Conservation (phyloP, 495 filamentous ascomycete genomes). For the Pyronema domesticum region DNA sequence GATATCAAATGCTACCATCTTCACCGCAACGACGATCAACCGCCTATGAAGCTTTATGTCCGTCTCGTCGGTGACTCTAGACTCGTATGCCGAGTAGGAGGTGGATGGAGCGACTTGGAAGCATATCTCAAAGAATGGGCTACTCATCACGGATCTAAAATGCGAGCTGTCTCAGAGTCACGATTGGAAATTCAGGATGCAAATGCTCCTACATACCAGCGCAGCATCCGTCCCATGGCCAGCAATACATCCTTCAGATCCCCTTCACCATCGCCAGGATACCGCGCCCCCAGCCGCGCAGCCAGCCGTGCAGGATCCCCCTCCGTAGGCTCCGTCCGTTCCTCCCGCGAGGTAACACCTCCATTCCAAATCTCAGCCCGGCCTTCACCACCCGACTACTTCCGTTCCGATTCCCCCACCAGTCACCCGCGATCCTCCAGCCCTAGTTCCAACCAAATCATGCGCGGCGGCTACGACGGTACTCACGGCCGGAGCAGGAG, state of each 20-base stretch:
- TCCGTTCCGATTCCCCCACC: too few species aligned
- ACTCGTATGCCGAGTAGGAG: conserved; percentile 93
- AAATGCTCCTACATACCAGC: conserved; percentile 3
- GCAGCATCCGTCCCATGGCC: conserved; percentile 6
- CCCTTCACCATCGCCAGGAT: conserved; percentile 4
- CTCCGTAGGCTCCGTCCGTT: not conserved
- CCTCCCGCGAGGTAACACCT: not conserved
- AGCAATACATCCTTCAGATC: conserved; percentile 10
- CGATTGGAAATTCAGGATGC: conserved; percentile 38
- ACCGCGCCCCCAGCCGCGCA: conserved; percentile 1
- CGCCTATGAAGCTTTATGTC: conserved; percentile 83
- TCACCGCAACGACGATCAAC: conserved; percentile 59
- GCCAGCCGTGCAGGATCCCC: too few species aligned
- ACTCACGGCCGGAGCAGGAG: conserved; percentile 3
- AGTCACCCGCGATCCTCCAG: not conserved
- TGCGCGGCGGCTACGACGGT: conserved; percentile 21
- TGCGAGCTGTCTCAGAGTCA: conserved; percentile 11
- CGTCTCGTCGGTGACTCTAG: conserved; percentile 83
- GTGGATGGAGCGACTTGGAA: conserved; percentile 87
- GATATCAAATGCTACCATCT: conserved; percentile 88
- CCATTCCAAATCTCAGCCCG: not conserved
- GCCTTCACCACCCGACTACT: not conserved
- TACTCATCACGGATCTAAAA: conserved; percentile 51
- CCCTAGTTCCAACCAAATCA: not conserved
- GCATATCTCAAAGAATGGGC: conserved; percentile 92